Base-by-base conservation (phyloP, 139 green algal species). In the Coelastrella sp. region DNA sequence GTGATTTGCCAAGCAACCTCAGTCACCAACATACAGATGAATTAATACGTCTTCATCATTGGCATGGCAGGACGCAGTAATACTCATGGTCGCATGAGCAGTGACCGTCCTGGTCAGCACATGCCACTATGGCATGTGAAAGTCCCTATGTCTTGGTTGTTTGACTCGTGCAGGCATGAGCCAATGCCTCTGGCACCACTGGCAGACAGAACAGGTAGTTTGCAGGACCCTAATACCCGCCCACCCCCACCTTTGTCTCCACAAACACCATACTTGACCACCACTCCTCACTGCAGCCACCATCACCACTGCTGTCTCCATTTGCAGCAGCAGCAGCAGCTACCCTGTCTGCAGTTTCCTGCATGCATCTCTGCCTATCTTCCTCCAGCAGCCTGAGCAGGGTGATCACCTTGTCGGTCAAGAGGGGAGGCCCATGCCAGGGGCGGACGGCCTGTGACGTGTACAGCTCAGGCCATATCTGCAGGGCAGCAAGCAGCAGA, bases 201-300 rank as follows among this genome's bases (percentile, higher is more conserved):
- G 17, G 66, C 66, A 75, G 66, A 20, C 66, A 75, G 66, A 19
- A 75, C 17, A 20, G 66, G 66, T 20, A 20, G 66, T 20, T 49
- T 49, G 35, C 35, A 49, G 35, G 35, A 49, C 35, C 35, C 35
- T 49, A 49, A 49, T 3, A 49, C 35, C 35, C 35, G 35, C 35
- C 35, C 35, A 49, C 35, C 35, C 35, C 35, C 17, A 88, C 84
- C 84, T 88, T 90, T 35, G 73, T 83, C 8, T 90, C 86, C 7
- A 90, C 86, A 85, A 90, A 90, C 60, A 90, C 86, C 86, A 90
- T 90, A 60, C 73, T 68, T 6, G 74, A 60, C 86, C 86, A 90
- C 59, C 74, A 76, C 4, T 74, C 73, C 17, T 88, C 84, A n/a
- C 68, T 76, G 68, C 68, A 27, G 15, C 15, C 15, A 27, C 8